These are phyloP conservation scores for Dissoconium aciculare DNA, from an alignment of 2,329 filamentous ascomycete genomes.

Conservation along the genomic window DNA sequence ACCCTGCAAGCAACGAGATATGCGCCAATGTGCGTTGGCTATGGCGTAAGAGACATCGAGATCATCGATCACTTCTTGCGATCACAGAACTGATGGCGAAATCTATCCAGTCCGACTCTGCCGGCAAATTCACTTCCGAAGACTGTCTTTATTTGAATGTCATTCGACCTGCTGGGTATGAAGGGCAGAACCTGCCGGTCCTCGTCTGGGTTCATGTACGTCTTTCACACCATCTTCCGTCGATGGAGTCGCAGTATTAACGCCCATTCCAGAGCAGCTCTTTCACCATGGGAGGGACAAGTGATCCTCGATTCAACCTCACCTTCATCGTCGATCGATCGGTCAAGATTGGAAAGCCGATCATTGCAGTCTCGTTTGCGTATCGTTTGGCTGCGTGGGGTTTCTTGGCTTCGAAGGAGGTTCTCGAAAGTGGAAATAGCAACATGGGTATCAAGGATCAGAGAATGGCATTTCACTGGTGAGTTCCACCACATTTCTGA, in stretches of 20 bases:
- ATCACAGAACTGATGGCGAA: too few species aligned
- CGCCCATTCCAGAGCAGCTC: not conserved
- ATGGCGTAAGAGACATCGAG: conserved; percentile 18
- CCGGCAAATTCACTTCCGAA: conserved; percentile 25
- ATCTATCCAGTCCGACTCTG: conserved; percentile 1
- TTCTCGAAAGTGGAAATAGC: conserved; percentile 38
- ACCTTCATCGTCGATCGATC: conserved; percentile 29
- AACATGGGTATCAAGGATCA: conserved; percentile 28
- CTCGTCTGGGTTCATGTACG: conserved; percentile 46
- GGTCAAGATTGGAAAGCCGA: conserved; percentile 8
- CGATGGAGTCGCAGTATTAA: conserved; percentile 26
- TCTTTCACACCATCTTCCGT: conserved; percentile 27
- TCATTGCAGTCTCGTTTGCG: conserved; percentile 22
- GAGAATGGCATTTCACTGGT: conserved; percentile 32
- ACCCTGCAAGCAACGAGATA: conserved; percentile 25
- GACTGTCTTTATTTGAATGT: conserved; percentile 47
- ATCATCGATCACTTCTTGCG: too few species aligned
- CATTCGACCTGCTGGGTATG: conserved; percentile 34
- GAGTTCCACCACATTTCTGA: conserved; percentile 14
- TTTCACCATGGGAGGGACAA: conserved; percentile 25
- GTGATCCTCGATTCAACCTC: conserved; percentile 47
- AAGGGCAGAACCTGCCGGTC: conserved; percentile 36
- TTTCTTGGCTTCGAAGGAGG: conserved; percentile 45
- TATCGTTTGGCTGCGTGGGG: conserved; percentile 52
- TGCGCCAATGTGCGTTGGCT: conserved; percentile 29